These are phyloP conservation scores for Clitopilus passeckerianus DNA, from an alignment of 768 basidiomycete species.

Conservation along the genomic window DNA sequence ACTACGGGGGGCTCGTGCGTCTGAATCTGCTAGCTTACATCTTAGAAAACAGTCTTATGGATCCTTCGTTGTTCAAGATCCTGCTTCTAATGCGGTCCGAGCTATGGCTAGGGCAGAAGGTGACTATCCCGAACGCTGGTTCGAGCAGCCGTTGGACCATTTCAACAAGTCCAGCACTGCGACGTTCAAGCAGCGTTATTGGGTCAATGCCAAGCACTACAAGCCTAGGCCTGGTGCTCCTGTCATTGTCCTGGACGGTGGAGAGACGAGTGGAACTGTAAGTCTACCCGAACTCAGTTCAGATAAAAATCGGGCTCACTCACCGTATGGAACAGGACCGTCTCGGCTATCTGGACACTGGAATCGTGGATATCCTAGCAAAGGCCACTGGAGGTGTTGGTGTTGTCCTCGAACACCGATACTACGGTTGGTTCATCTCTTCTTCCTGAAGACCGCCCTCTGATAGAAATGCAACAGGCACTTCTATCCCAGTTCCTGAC, in stretches of 20 bases:
- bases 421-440: slow-evolving; percentile 53
- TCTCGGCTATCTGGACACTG: slow-evolving; percentile 62
- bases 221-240: slow-evolving; percentile 66
- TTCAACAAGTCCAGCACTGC: slow-evolving; percentile 47
- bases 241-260: slow-evolving; percentile 88
- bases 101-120: neutral
- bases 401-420: slow-evolving; percentile 90
- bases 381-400: slow-evolving; percentile 84
- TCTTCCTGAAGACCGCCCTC: slow-evolving; percentile 7
- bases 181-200: slow-evolving; percentile 86
- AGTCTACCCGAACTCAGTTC: slow-evolving; percentile 12
- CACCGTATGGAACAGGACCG: slow-evolving; percentile 28
- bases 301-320: neutral
- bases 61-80: slow-evolving; percentile 13
- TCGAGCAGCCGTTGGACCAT: slow-evolving; percentile 86
- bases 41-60: slow-evolving; percentile 6
- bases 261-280: slow-evolving; percentile 85
- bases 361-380: slow-evolving; percentile 83
- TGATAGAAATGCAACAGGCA: slow-evolving; percentile 34
- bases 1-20: slow-evolving; percentile 26
- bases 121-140: slow-evolving; percentile 61
- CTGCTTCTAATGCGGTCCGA: neutral
- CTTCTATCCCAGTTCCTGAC: slow-evolving; percentile 71
- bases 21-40: slow-evolving; percentile 3
- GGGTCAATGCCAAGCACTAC: slow-evolving; percentile 86